These are phyloP conservation scores for Botrytis deweyae DNA, from an alignment of 2,329 filamentous ascomycete species.

Conservation along the genomic window DNA sequence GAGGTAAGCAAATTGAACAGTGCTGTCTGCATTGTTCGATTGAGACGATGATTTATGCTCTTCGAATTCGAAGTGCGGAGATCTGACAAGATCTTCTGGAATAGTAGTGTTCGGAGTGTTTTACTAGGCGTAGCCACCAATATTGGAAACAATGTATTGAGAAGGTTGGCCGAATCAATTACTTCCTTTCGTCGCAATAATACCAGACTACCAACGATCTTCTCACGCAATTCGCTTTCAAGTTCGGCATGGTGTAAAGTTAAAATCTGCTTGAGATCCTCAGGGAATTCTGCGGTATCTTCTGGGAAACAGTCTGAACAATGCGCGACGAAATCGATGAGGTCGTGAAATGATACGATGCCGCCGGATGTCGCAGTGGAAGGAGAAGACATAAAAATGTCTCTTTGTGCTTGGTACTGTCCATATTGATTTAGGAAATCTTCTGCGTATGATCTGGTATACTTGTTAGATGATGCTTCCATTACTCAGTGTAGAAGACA, in stretches of 20 bases:
- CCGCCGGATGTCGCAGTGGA: conserved; percentile 74
- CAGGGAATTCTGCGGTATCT: conserved; percentile 72
- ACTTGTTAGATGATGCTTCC: conserved; percentile 20
- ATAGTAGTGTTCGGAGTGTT: conserved; percentile 76
- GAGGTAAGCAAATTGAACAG: conserved; percentile 88
- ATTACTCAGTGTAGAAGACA: background rate
- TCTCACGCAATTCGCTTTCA: conserved; percentile 83
- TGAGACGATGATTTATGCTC: conserved; percentile 85
- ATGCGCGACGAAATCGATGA: conserved; percentile 92
- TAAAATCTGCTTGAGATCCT: conserved; percentile 78
- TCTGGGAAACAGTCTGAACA: conserved; percentile 90
- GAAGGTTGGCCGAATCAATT: conserved; percentile 77
- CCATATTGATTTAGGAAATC: conserved; percentile 86
- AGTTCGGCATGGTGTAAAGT: conserved; percentile 78
- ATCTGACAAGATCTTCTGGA: conserved; percentile 89
- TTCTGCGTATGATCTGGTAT: conserved; percentile 73
- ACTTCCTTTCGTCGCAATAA: conserved; percentile 88
- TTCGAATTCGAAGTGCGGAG: conserved; percentile 85
- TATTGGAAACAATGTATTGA: conserved; percentile 93
- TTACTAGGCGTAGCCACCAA: conserved; percentile 92
- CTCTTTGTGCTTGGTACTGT: conserved; percentile 87
- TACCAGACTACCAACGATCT: conserved; percentile 87
- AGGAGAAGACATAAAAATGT: conserved; percentile 86
- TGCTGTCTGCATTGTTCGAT: conserved; percentile 88
- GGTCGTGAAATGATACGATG: conserved; percentile 80